A percentile compares a stretch with the other conserved stretches of the same genome.
Evolutionary conservation across 2,329 filamentous ascomycete genomes (phyloP).

Genomic region (Hirsutella rhossiliensis): DNA sequence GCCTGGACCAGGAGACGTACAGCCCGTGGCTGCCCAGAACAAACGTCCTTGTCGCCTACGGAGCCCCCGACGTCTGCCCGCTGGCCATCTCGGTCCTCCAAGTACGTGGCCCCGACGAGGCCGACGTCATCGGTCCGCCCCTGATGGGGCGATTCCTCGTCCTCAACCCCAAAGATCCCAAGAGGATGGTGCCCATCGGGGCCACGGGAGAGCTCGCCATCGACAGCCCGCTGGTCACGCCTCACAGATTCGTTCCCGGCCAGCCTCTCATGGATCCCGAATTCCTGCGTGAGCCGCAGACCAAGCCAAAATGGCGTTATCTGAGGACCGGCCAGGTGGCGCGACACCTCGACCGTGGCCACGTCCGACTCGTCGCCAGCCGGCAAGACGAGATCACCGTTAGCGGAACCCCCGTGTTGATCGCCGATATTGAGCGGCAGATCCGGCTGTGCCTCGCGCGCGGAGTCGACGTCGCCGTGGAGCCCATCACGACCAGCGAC

Average conservation of each 20-base stretch:
- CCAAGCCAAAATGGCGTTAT: conserved; percentile 20
- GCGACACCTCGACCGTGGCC: conserved; percentile 33
- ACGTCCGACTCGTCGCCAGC: conserved; percentile 34
- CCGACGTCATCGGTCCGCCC: conserved; percentile 32
- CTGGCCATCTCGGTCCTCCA: conserved; percentile 37
- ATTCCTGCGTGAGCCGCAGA: conserved; percentile 7
- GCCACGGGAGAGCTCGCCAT: conserved; percentile 47
- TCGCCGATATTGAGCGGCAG: conserved; percentile 32
- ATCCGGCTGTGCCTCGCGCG: conserved; percentile 34
- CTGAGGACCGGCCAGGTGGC: conserved; percentile 40
- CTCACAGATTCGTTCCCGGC: conserved; percentile 21
- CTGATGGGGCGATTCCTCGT: conserved; percentile 39
- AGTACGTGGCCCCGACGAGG: conserved; percentile 21
- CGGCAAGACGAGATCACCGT: conserved; percentile 28
- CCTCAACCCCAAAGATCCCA: conserved; percentile 37
- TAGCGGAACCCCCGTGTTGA: conserved; percentile 25
- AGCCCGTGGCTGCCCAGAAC: conserved; percentile 31
- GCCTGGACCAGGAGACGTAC: conserved; percentile 37
- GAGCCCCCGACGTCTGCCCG: conserved; percentile 37
- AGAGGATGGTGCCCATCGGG: conserved; percentile 39
- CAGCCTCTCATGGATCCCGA: conserved; percentile 13
- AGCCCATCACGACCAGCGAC: conserved; percentile 33
- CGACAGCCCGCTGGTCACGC: conserved; percentile 31
- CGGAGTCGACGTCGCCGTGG: conserved; percentile 35
- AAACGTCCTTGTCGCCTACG: conserved; percentile 37